These are phyloP conservation scores for Colletotrichum sp. DNA, from an alignment of 2,329 filamentous ascomycete species.

Conservation along the genomic window DNA sequence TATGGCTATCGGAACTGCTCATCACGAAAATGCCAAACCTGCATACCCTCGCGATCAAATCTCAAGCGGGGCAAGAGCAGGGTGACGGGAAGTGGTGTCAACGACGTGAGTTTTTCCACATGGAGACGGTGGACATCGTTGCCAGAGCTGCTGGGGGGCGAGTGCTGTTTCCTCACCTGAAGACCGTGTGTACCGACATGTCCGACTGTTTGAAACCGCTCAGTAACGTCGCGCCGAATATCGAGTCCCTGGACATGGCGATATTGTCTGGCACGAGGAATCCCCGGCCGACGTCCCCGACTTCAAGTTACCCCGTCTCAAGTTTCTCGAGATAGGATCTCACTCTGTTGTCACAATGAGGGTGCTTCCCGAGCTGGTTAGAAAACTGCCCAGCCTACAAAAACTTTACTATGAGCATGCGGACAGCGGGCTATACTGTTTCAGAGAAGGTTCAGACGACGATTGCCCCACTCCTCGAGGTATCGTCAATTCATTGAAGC, in stretches of 20 bases:
- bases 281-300: not conserved
- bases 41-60: not conserved
- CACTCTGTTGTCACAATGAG: not conserved
- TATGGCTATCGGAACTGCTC: not conserved
- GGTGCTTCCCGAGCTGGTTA: not conserved
- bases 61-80: no score
- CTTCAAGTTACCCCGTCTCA: not conserved
- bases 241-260: not conserved
- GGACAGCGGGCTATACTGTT: not conserved
- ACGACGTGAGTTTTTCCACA: no score
- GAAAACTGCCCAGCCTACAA: not conserved
- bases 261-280: fast-evolving
- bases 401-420: not conserved
- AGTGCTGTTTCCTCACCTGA: not conserved
- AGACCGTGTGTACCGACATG: not conserved
- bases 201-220: fast-evolving
- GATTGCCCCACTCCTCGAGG: not conserved
- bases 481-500: not conserved
- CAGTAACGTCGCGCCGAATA: not conserved
- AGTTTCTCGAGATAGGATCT: not conserved
- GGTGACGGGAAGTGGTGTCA: no score
- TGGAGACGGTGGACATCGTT: not conserved
- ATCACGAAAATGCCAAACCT: not conserved
- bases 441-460: fast-evolving
- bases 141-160: not conserved